Base-by-base conservation (phyloP, 768 basidiomycete genomes). In the Leucocoprinus birnbaumii region DNA sequence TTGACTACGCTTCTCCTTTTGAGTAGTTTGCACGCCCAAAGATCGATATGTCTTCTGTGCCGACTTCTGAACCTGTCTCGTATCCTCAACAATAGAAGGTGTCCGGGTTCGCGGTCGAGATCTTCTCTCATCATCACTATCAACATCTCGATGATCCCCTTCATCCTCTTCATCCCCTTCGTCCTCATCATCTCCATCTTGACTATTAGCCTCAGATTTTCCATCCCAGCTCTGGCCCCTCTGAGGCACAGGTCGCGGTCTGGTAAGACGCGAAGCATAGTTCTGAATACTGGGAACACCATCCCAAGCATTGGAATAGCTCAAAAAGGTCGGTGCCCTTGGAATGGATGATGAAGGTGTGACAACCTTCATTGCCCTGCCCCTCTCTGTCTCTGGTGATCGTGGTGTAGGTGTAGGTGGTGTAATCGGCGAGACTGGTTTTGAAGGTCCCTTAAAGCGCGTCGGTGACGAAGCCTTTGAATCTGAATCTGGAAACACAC, bases 251-350 rank as follows among this genome's bases (percentile, higher is more conserved):
- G 76, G 65, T 3, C 75, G 65, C n/a, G 85, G 78, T 51, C 81
- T 74, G 34, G 78, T 80, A 27, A 86, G 71, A 58, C 75, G 76
- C 13, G 80, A 76, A 1, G 87, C 87, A 68, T 94, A 92, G 56
- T 77, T 80, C 59, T 88, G 84, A 54, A 94, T 93, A 57, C 84
- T 85, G 6, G 91, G 89, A 21, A 89, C 83, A 37, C 66, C 73
- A 63, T 98, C 95, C 91, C 92, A 94, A 2, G 88, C 89, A 69
- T 97, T 93, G 5, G 79, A 71, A 68, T 89, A 92, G 14, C 76
- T 75, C 56, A 91, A 72, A 13, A 79, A 73, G 14, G 73, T 71
- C 7, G 88, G 86, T 26, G 86, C 74, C 2, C 83, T 83, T 45
- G 68, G 64, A 25, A 78, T 65, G 16, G 79, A 79, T 13, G 79